phyloP scores from a whole-genome alignment of 345 rosid genomes.

The Eucalyptus sp. region DNA sequence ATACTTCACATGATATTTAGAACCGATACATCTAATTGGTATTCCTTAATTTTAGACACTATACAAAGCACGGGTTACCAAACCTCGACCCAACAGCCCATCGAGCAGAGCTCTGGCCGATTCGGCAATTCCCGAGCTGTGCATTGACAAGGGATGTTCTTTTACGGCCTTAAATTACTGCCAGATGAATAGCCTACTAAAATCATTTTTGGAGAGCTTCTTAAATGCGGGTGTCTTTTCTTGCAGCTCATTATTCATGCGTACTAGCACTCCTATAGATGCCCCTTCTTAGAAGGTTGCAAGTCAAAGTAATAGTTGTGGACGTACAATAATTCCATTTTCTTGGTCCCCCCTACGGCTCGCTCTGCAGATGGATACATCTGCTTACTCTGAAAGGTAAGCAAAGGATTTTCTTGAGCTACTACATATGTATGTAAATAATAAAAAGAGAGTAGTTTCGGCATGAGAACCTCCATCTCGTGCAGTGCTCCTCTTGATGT shows the following conservation, averaged over 20 bases:
- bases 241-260: not conserved
- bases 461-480: not conserved
- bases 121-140: not conserved
- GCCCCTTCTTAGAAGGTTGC: not conserved
- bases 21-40: fast-evolving
- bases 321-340: not conserved
- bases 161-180: not conserved
- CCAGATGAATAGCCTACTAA: not conserved
- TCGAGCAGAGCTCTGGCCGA: not conserved
- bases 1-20: fast-evolving
- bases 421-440: not conserved
- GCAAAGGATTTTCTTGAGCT: not conserved
- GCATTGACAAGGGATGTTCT: not conserved
- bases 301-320: not conserved
- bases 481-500: not conserved
- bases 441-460: not conserved
- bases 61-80: not conserved
- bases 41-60: too few relatives aligned
- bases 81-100: not conserved
- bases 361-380: not conserved
- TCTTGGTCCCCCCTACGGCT: not conserved
- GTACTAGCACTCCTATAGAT: not conserved
- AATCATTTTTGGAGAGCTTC: not conserved
- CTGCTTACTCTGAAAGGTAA: not conserved
- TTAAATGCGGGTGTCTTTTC: not conserved